These are phyloP conservation scores for Teunomyces kruisii DNA, from an alignment of 805 yeast species.

Conservation along the genomic window DNA sequence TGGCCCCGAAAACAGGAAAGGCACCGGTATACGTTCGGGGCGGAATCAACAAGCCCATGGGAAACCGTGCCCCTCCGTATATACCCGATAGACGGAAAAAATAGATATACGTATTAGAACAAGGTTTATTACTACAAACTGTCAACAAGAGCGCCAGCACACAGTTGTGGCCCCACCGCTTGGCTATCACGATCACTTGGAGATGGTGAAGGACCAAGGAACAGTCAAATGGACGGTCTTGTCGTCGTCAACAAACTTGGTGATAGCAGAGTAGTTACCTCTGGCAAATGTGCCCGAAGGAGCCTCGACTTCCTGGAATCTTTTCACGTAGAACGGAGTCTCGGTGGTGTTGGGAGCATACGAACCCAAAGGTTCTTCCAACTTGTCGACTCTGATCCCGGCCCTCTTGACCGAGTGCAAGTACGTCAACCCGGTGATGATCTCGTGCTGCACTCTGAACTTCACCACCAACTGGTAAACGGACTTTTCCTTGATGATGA, in stretches of 20 bases:
- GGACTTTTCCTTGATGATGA: slow-evolving; percentile 76
- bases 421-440: slow-evolving; percentile 86
- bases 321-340: slow-evolving; percentile 72
- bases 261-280: slow-evolving; percentile 77
- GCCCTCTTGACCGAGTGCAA: slow-evolving; percentile 82
- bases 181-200: slow-evolving; percentile 54
- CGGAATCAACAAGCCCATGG: neutral
- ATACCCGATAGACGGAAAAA: slow-evolving; percentile 25
- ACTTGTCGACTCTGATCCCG: slow-evolving; percentile 82
- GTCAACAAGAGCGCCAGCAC: no score
- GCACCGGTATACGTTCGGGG: neutral
- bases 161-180: no score
- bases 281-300: slow-evolving; percentile 89
- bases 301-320: slow-evolving; percentile 67
- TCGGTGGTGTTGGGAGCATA: slow-evolving; percentile 85
- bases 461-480: slow-evolving; percentile 69
- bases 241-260: slow-evolving; percentile 88
- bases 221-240: slow-evolving; percentile 66
- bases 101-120: neutral
- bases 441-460: slow-evolving; percentile 86
- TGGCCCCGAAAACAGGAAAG: neutral
- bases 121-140: neutral
- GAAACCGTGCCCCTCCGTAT: slow-evolving; percentile 33
- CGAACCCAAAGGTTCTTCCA: slow-evolving; percentile 86
- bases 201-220: slow-evolving; percentile 85